Evolutionary conservation across 345 rosid genomes (phyloP), one percentile per base, ranked within the genome.

Genomic region (Populus deltoides): DNA sequence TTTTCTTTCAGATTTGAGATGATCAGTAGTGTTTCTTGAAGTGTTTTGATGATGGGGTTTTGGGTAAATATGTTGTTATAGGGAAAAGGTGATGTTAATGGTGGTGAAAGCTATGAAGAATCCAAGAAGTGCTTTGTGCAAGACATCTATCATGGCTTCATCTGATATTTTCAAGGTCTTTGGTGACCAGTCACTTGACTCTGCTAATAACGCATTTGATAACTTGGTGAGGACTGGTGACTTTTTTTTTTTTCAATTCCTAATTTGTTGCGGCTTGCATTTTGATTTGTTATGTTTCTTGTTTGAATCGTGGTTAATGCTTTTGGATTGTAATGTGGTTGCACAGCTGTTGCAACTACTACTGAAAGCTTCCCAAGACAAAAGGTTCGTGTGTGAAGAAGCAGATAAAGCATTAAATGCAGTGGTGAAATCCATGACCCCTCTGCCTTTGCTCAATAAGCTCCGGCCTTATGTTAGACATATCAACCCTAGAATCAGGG

Each of bases 111-210:
- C 97, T 67, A 81, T 96, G 83, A 96, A 96, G 86, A 96, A 93
- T 85, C 99, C 99, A 61, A 92, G 98, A 86, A 93, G 99, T 72
- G 97, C 98, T 20, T 90, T 96, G 22, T 93, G 98, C 83, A 96
- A 96, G 89, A 96, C 97, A 39, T 97, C 98, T 78, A 86, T 92
- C 73, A 93, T 96, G 99, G 89, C 98, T 70, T 85, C 94, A 75
- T 87, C 94, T 43, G 98, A 96, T 82, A 85, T 96, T 74, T 93
- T 92, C 81, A 81, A 69, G 78, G 89, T 93, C n/a, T 96, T 92
- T 67, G 88, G 87, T 45, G 88, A 93, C 80, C 77, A 80, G 73
- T 83, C 93, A 45, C 87, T 90, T 78, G 97, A 92, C 87, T 86
- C 83, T 24, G n/a, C 63, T 59, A 9, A n/a, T 59, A 24, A 59